Evolutionary conservation across 2,329 filamentous ascomycete genomes (phyloP), one percentile per base, ranked within the genome.

Genomic region (Davidsoniella australis): DNA sequence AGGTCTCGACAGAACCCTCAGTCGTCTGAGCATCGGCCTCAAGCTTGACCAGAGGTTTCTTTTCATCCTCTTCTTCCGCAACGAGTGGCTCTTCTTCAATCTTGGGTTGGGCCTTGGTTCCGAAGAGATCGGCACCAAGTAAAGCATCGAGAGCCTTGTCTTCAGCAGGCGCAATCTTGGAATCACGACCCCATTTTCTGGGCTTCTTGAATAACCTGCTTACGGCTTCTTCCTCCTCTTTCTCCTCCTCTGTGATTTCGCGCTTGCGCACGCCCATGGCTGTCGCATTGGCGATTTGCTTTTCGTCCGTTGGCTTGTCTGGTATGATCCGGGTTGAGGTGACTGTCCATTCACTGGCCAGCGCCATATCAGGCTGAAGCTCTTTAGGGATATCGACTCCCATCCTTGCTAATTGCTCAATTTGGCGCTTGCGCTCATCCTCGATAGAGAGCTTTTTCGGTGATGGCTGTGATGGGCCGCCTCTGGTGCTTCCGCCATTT

Each of bases 331-430:
- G 71, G 39, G 85, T 75, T 5, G 74, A 77, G 52, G 75, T 79
- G 9, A 80, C 75, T 0, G 85, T 78, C 89, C 89, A 98, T 48
- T 94, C 84, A 29, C 91, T 86, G 3, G 82, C 80, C 68, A 95
- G 78, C 4, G 88, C 87, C 76, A 95, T 78, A 53, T 91, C 85
- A 2, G 74, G 71, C 52, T 85, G 72, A 50, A 85, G 78, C 55
- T 83, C 79, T 41, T 85, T 79, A 0, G 91, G 91, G 48, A 96
- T 75, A 43, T 78, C 76, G 45, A 98, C 78, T 0, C 91, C 91
- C 71, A 98, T 74, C 36, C 82, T 84, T 4, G 82, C 87, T 9
- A 98, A 70, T 63, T 96, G 87, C 55, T 87, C 80, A 58, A 93
- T 75, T 65, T 98, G 91, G 49, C 73, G 74, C 63, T 89, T 89